phyloP scores from a whole-genome alignment of 1,284 basidiomycete genomes.

The Afroboletus lepidellus region DNA sequence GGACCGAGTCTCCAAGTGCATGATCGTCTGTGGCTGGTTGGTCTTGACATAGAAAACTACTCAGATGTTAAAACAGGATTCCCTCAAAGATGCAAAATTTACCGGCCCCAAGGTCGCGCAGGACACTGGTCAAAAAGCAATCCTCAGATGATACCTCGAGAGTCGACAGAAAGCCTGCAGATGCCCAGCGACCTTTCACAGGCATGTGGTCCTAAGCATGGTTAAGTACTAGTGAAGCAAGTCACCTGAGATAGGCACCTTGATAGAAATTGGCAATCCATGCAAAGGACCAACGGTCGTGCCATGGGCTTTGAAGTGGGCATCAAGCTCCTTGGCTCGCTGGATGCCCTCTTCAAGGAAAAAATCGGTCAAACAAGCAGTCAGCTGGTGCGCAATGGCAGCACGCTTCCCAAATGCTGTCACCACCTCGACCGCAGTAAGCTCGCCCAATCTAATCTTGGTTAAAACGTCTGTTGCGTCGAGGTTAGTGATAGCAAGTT shows the following conservation, averaged over 20 bases:
- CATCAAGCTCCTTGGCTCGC: slow-evolving; percentile 43
- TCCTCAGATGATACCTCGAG: slow-evolving; percentile 26
- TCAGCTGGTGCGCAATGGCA: slow-evolving; percentile 31
- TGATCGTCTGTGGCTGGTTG: slow-evolving; percentile 43
- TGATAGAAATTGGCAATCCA: slow-evolving; percentile 50
- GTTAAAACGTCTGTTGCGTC: slow-evolving; percentile 28
- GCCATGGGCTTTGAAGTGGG: slow-evolving; percentile 35
- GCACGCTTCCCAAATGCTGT: slow-evolving; percentile 33
- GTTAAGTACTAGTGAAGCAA: background rate
- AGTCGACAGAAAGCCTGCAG: slow-evolving; percentile 38
- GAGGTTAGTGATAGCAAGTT: slow-evolving; percentile 45
- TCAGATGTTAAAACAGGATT: background rate
- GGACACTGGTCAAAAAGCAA: slow-evolving; percentile 22
- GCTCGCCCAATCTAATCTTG: slow-evolving; percentile 19
- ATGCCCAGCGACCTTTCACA: slow-evolving; percentile 40
- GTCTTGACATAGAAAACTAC: slow-evolving; percentile 49
- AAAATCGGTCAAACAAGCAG: slow-evolving; percentile 30
- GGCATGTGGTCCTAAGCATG: slow-evolving; percentile 40
- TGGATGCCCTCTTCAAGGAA: slow-evolving; percentile 36
- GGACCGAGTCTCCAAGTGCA: slow-evolving; percentile 37
- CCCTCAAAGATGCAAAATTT: background rate
- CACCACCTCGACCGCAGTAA: slow-evolving; percentile 28
- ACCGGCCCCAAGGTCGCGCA: slow-evolving; percentile 37
- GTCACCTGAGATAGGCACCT: slow-evolving; percentile 21
- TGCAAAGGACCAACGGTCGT: slow-evolving; percentile 46